Conservation (phyloP, 2,329 filamentous ascomycete genomes). For the Venturia carpophila region DNA sequence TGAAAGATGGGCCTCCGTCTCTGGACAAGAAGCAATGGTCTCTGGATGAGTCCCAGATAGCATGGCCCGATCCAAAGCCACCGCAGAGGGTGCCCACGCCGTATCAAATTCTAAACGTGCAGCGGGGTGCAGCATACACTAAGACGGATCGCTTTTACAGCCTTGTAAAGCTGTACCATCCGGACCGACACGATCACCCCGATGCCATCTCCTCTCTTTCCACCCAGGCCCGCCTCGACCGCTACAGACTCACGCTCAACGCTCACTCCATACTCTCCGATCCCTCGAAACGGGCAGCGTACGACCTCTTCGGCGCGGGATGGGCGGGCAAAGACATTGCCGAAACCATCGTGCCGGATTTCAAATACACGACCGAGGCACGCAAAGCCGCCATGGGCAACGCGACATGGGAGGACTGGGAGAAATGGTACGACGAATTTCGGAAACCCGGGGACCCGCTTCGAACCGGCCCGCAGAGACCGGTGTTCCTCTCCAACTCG, state of each 20-base stretch:
- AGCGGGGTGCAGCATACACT: slow-evolving; percentile 60
- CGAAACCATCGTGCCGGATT: slow-evolving; percentile 24
- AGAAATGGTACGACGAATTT: slow-evolving; percentile 43
- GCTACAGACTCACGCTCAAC: slow-evolving; percentile 80
- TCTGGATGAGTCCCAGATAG: neutral
- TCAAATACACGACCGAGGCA: slow-evolving; percentile 11
- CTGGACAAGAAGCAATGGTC: neutral
- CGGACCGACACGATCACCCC: slow-evolving; percentile 54
- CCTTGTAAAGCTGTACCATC: slow-evolving; percentile 93
- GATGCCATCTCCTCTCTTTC: slow-evolving; percentile 31
- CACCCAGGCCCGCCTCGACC: slow-evolving; percentile 61
- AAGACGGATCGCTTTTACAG: slow-evolving; percentile 77
- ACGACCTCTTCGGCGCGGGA: slow-evolving; percentile 73
- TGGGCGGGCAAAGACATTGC: slow-evolving; percentile 46
- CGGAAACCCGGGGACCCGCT: slow-evolving; percentile 52
- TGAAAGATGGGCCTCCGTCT: slow-evolving; percentile 24
- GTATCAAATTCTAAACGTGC: slow-evolving; percentile 74
- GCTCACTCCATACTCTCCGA: slow-evolving; percentile 85
- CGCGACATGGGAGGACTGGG: slow-evolving; percentile 98
- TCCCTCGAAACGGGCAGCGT: slow-evolving; percentile 66
- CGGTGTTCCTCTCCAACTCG: slow-evolving; percentile 67
- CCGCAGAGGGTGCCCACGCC: slow-evolving; percentile 54
- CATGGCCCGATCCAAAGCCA: slow-evolving; percentile 14
- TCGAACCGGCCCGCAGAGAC: slow-evolving; percentile 26
- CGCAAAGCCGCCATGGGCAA: slow-evolving; percentile 50